These are phyloP conservation scores for Nicotiana rustica DNA, from an alignment of 305 asterid genomes.

Conservation along the genomic window DNA sequence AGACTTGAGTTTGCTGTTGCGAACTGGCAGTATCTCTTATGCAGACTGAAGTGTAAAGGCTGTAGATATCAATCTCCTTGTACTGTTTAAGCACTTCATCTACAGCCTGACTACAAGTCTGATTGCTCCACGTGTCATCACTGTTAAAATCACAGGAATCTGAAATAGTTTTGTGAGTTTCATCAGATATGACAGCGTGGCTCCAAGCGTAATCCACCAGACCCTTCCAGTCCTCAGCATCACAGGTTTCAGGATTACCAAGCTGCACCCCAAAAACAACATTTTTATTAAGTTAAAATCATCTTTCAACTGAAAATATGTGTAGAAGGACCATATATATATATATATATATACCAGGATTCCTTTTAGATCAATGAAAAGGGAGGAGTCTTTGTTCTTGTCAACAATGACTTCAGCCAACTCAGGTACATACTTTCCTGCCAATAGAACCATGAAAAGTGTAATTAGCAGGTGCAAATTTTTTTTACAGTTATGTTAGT, in stretches of 20 bases:
- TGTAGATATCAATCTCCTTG: constrained; percentile 83
- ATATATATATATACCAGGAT: constrained; percentile 62
- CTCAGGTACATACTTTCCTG: constrained; percentile 90
- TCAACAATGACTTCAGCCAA: constrained; percentile 83
- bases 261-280: constrained; percentile 49
- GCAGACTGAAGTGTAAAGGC: constrained; percentile 86
- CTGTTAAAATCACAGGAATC: constrained; percentile 76
- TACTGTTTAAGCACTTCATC: constrained; percentile 73
- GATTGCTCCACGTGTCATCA: constrained; percentile 64
- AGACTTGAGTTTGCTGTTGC: constrained; percentile 39
- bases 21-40: constrained; percentile 48
- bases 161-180: constrained; percentile 68
- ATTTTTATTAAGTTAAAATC: not conserved
- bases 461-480: not conserved
- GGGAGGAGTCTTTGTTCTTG: constrained; percentile 68
- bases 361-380: constrained; percentile 80
- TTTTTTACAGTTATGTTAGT: too few relatives aligned
- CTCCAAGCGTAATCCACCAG: constrained; percentile 97
- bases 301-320: not conserved
- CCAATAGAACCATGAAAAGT: constrained; percentile 34
- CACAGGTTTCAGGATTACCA: constrained; percentile 88
- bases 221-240: constrained; percentile 93
- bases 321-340: too few relatives aligned
- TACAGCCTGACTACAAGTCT: constrained; percentile 57
- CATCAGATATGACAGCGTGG: constrained; percentile 94